Percentiles rank a stretch among this genome's conserved stretches.
These are phyloP conservation scores for Lathyrus tuberosus DNA, from an alignment of 306 rosid genomes.

Conservation along the genomic window DNA sequence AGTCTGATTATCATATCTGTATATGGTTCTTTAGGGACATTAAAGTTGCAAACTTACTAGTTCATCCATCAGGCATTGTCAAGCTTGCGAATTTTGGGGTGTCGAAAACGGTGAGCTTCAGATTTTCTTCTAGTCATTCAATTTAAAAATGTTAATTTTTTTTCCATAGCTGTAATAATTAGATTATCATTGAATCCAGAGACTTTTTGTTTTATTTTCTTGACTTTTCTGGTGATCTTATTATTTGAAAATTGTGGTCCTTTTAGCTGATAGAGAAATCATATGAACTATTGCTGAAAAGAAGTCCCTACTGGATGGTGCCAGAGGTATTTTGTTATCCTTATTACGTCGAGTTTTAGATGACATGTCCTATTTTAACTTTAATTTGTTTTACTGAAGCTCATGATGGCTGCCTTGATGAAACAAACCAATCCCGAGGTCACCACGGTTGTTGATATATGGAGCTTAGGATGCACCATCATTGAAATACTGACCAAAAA, in stretches of 20 bases:
- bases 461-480: constrained; percentile 97
- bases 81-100: constrained; percentile 98
- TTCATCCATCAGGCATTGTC: constrained; percentile 75
- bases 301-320: constrained; percentile 99
- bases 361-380: constrained; percentile 22
- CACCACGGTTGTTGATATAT: constrained; percentile 88
- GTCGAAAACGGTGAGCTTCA: constrained; percentile 83
- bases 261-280: constrained; percentile 78
- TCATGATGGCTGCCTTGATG: constrained; percentile 80
- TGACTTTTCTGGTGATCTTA: constrained; percentile 30
- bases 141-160: constrained; percentile 15
- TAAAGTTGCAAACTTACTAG: constrained; percentile 96
- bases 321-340: constrained; percentile 79
- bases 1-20: constrained; percentile 32
- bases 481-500: constrained; percentile 86
- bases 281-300: constrained; percentile 78
- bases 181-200: constrained; percentile 1
- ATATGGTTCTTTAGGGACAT: constrained; percentile 70
- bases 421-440: constrained; percentile 59
- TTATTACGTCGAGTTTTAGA: constrained; percentile 27
- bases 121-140: constrained; percentile 6
- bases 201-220: neutral
- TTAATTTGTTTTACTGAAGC: constrained; percentile 52
- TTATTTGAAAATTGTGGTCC: constrained; percentile 35
- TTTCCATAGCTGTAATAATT: constrained; percentile 1